Conservation (phyloP, 1,284 basidiomycete species). For the Boletellus deceptivus region DNA sequence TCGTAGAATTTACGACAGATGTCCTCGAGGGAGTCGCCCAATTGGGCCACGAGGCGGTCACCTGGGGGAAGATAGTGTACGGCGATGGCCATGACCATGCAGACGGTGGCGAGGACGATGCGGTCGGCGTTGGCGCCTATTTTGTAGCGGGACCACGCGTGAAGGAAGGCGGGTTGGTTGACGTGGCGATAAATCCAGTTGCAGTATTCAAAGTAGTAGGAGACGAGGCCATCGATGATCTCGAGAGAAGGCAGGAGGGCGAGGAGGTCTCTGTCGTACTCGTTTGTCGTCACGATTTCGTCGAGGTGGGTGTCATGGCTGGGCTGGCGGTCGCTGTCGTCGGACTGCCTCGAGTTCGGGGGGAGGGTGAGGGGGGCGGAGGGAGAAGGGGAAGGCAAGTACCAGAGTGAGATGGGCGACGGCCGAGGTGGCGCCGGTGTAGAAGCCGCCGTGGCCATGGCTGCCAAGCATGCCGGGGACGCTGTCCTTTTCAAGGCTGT, state of each 20-base stretch:
- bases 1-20: constrained; percentile 63
- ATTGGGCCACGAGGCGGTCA: constrained; percentile 55
- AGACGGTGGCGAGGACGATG: constrained; percentile 64
- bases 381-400: constrained; percentile 20
- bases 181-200: constrained; percentile 82
- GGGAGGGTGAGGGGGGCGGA: constrained; percentile 12
- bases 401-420: constrained; percentile 66
- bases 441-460: constrained; percentile 63
- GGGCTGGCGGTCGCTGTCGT: constrained; percentile 50
- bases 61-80: constrained; percentile 66
- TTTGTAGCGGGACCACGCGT: constrained; percentile 72
- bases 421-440: constrained; percentile 70
- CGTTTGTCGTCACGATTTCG: constrained; percentile 45
- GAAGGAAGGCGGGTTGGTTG: constrained; percentile 56
- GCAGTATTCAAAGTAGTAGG: constrained; percentile 78
- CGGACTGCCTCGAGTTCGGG: constrained; percentile 48
- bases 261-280: constrained; percentile 71
- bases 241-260: constrained; percentile 59
- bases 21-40: constrained; percentile 50
- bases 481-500: constrained; percentile 44
- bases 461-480: constrained; percentile 66
- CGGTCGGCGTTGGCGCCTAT: constrained; percentile 61
- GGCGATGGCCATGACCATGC: constrained; percentile 68
- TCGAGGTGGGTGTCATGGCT: constrained; percentile 43
- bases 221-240: constrained; percentile 67